Base-by-base conservation (phyloP, 2,329 filamentous ascomycete species). In the Pseudocercospora macadamiae region DNA sequence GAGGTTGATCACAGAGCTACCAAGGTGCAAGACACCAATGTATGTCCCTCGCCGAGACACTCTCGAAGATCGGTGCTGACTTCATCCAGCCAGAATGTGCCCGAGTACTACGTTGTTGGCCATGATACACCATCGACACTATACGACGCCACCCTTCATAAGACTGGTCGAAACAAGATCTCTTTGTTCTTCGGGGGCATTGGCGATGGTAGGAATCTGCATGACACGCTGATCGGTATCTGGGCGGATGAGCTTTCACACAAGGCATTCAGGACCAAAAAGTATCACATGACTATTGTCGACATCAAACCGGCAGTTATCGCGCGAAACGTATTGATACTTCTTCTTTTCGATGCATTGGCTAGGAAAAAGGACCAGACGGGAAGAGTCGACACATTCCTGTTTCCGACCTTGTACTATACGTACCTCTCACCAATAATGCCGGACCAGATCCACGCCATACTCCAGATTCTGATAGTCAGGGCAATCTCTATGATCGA, bases 21-120 rank as follows among this genome's bases (percentile, higher is more conserved):
- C 62, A 4, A 36, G 60, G 44, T 49, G 21, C 37, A 64, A 62
- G 54, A 59, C 62, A 28, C 53, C 57, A 14, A 52, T 64, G 58
- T 54, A 44, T 47, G 54, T 57, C 4, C 16, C 9, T 8, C 16
- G 36, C 8, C 23, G 5, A 3, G 25, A 14, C 21, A 3, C 23
- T 23, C n/a, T 10, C 18, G 14, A 30, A 9, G 12, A 16, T 12
- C n/a, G 25, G 30, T 23, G 37, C 45, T 44, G 32, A 51, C 12
- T 19, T 14, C 3, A 28, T 34, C 23, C 54, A 57, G 54, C 8
- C 54, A 48, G 5, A 57, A 45, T 19, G 44, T 39, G 16, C 28
- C 45, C 4, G 62, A 62, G 16, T 62, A 55, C 32, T 62, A 54
- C 37, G 19, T 34, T 5, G 36, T 64, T 19, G 62, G 59, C 6